Evolutionary conservation across 768 basidiomycete species (phyloP).

Genomic region (Melanogaster broomeanus): DNA sequence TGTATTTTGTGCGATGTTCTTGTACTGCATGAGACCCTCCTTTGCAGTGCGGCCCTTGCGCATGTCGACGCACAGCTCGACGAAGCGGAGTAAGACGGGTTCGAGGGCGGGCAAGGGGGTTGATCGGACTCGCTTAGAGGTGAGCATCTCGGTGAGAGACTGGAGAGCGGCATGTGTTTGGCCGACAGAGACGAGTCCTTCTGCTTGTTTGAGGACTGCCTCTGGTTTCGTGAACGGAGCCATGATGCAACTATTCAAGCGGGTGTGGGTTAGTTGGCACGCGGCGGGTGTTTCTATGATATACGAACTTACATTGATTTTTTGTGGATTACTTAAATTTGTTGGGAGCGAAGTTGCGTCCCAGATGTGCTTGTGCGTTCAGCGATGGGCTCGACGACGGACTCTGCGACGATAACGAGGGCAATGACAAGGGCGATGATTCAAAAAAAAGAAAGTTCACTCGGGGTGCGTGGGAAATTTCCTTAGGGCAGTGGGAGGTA

Average conservation of each 20-base stretch:
- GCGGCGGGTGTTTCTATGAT: too few species aligned
- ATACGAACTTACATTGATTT: conserved; percentile 6
- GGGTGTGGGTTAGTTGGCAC: too few species aligned
- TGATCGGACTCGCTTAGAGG: conserved; percentile 90
- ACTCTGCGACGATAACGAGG: not conserved
- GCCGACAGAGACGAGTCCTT: conserved; percentile 89
- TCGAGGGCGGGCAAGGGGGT: conserved; percentile 88
- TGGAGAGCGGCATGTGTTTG: conserved; percentile 90
- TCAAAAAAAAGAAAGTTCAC: conserved; percentile 10
- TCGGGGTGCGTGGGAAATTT: conserved; percentile 1
- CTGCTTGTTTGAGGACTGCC: conserved; percentile 90
- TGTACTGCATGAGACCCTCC: conserved; percentile 96
- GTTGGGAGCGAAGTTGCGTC: too few species aligned
- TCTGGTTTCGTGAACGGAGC: conserved; percentile 90
- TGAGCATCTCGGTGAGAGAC: conserved; percentile 89
- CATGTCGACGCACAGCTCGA: conserved; percentile 95
- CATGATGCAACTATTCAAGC: conserved; percentile 44
- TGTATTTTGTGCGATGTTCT: conserved; percentile 95
- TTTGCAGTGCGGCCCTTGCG: conserved; percentile 92
- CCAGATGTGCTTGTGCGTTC: too few species aligned
- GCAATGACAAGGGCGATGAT: not conserved
- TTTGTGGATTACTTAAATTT: not conserved
- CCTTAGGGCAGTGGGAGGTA: too few species aligned
- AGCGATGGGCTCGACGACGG: too few species aligned
- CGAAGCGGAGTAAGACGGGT: conserved; percentile 93